Evolutionary conservation across 208 protist genomes (phyloP).

Genomic region (Leishmania aethiopica): DNA sequence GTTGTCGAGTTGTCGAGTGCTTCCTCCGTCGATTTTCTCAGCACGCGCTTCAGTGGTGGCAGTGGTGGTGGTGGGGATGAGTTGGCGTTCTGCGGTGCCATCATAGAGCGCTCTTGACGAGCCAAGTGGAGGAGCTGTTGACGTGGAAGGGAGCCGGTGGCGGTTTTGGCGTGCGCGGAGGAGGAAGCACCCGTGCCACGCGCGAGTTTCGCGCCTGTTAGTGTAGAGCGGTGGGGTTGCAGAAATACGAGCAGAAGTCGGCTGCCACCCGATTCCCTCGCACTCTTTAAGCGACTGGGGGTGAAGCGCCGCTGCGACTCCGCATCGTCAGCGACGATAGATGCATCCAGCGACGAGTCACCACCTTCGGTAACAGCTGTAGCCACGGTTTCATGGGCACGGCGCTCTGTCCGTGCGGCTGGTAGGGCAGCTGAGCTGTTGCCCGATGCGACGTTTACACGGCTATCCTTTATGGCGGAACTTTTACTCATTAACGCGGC

Average conservation of each 20-base stretch:
- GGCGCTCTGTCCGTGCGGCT: neutral
- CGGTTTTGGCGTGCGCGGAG: neutral
- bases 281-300: neutral
- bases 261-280: neutral
- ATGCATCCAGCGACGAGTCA: too few species aligned
- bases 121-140: neutral
- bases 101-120: neutral
- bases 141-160: neutral
- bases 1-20: neutral
- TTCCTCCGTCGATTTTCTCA: too few species aligned
- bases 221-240: neutral
- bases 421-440: neutral
- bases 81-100: neutral
- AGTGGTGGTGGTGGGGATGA: neutral
- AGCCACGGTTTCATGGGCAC: neutral
- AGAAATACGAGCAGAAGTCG: neutral
- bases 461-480: neutral
- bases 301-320: neutral
- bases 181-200: neutral
- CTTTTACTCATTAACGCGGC: neutral
- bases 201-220: neutral
- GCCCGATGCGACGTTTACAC: neutral
- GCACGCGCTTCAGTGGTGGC: neutral
- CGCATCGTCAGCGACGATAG: neutral
- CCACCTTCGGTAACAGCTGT: neutral